Base-by-base conservation (phyloP, 2,329 filamentous ascomycete species). In the Periglandula ipomoeae region DNA sequence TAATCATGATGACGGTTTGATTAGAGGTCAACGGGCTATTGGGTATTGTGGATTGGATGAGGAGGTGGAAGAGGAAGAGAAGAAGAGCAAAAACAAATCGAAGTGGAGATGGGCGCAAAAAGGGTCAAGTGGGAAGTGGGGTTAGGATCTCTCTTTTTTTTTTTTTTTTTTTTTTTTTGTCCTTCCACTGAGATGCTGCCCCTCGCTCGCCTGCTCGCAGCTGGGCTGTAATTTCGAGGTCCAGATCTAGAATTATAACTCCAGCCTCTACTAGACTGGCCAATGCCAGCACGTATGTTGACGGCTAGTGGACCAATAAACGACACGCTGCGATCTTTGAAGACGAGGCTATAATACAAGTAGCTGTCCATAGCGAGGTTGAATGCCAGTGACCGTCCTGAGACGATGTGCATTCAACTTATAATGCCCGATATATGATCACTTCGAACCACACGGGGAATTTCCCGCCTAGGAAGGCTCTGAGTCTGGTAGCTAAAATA, bases 1-100 rank as follows among this genome's bases (percentile, higher is more conserved):
- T 86, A 67, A 86, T 76, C 84, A 88, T 88, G 62, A 71, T 85
- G 78, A 62, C 70, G 70, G 67, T 64, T 60, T 49, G 34, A n/a
- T 45, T 34, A 35, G 15, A 24, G 55, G 52, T 50, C 52, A 11
- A 5, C 40, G 47, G 53, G 47, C 53, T 38, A 10, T 51, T 51
- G 50, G 45, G 52, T 38, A 10, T 51, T 51, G 50, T 44, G 52
- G 48, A 52, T 46, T 46, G 39, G 48, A 54, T 44, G 45, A 40
- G 42, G 47, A 52, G 37, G 44, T 22, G 15, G 34, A 39, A 54
- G 55, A 55, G 39, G 40, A 48, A 43, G 30, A 42, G 32, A 27
- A 41, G n/a, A n/a, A n/a, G 13, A 26, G 17, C 7, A 27, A 30
- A 46, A n/a, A 19, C 10, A 46, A 32, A 41, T 23, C 27, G 9